Conservation (phyloP, 2,329 filamentous ascomycete genomes). For the Coniella lustricola region DNA sequence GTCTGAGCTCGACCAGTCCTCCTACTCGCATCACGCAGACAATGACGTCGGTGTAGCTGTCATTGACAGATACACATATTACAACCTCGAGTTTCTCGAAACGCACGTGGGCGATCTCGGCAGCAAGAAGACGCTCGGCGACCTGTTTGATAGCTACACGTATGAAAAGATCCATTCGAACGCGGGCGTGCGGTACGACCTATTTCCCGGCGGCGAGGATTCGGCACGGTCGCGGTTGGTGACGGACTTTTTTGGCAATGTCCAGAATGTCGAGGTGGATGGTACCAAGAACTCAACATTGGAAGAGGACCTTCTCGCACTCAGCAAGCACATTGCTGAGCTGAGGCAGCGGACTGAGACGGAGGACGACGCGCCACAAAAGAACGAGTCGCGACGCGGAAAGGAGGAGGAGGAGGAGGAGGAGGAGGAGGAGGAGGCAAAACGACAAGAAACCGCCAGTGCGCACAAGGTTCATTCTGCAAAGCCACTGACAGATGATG, state of each 20-base stretch:
- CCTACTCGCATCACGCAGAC: constrained; percentile 95
- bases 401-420: constrained; percentile 12
- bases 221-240: constrained; percentile 73
- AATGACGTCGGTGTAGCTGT: constrained; percentile 97
- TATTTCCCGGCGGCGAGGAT: constrained; percentile 80
- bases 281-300: constrained; percentile 49
- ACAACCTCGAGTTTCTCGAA: constrained; percentile 95
- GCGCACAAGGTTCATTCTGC: constrained; percentile 39
- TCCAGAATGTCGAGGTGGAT: constrained; percentile 94
- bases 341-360: constrained; percentile 41
- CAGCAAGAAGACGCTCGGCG: constrained; percentile 83
- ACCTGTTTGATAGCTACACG: constrained; percentile 94
- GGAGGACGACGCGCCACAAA: constrained; percentile 25
- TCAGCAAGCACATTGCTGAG: constrained; percentile 60
- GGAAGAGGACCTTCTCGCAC: constrained; percentile 68
- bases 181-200: constrained; percentile 85
- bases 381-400: constrained; percentile 19
- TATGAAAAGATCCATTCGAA: constrained; percentile 90
- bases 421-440: constrained; percentile 13
- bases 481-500: constrained; percentile 57
- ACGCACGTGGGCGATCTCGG: constrained; percentile 78
- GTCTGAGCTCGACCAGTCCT: constrained; percentile 89
- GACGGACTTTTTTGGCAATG: constrained; percentile 97
- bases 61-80: constrained; percentile 98
- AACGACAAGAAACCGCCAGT: constrained; percentile 6